Percentiles rank a stretch among this genome's conserved stretches.
Evolutionary conservation across 2,329 filamentous ascomycete genomes (phyloP).

Genomic region (Aspergillus novofumigatus): DNA sequence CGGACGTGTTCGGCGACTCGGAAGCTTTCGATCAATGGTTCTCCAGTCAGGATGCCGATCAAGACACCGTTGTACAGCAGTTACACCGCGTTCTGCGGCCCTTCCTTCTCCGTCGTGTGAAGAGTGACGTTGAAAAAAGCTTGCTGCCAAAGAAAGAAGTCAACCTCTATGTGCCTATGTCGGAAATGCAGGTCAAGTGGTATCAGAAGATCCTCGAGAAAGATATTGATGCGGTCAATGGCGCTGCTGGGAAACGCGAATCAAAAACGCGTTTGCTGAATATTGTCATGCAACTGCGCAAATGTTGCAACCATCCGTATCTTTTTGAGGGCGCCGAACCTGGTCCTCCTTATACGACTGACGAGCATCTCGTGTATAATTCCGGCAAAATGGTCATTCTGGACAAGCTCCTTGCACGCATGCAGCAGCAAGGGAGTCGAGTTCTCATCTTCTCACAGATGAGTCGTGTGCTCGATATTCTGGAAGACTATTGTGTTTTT

Average conservation of each 20-base stretch:
- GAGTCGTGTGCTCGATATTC: conserved; percentile 92
- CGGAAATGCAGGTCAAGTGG: conserved; percentile 98
- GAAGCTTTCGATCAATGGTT: conserved; percentile 99
- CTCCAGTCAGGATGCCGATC: conserved; percentile 80
- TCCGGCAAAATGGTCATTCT: conserved; percentile 97
- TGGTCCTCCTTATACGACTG: conserved; percentile 94
- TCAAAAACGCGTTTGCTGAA: conserved; percentile 96
- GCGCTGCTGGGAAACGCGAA: conserved; percentile 90
- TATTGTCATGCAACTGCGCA: conserved; percentile 98
- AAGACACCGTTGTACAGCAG: conserved; percentile 93
- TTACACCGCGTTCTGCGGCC: conserved; percentile 88
- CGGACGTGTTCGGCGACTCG: conserved; percentile 94
- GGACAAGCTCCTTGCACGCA: conserved; percentile 79
- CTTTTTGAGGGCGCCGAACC: conserved; percentile 97
- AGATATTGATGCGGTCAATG: conserved; percentile 97
- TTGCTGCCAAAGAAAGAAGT: conserved; percentile 94
- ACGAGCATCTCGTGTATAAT: conserved; percentile 91
- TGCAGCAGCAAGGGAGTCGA: conserved; percentile 82
- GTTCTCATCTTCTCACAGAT: conserved; percentile 99
- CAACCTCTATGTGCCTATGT: conserved; percentile 97
- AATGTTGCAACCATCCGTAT: conserved; percentile 98
- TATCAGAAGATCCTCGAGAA: conserved; percentile 99
- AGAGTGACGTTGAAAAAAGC: conserved; percentile 97
- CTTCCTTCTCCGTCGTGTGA: conserved; percentile 92
- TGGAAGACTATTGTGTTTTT: conserved; percentile 98